Base-by-base conservation (phyloP, 345 rosid genomes). In the Moricandia moricandioides region DNA sequence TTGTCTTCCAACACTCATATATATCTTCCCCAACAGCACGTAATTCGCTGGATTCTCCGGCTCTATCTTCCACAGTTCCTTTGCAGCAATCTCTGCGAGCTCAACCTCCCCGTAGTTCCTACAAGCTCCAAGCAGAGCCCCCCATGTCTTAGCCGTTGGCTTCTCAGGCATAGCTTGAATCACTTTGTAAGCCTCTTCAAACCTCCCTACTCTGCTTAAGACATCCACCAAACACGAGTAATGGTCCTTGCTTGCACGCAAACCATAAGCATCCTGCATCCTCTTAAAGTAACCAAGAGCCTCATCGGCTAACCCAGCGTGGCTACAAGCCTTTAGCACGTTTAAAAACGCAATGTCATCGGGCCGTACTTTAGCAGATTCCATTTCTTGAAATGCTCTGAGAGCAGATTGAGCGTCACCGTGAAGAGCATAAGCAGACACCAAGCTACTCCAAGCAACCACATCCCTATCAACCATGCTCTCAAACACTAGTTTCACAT, bases 401-500 rank as follows among this genome's bases (percentile, higher is more conserved):
- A 87, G 82, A 0, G 91, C 88, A 2, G 71, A 21, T 72, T 65
- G 71, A 0, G 92, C 92, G 29, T 87, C 84, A 34, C 91, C 95
- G 1, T 86, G 87, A 65, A 87, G 61, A 1, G 90, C 95, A 40
- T 83, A 82, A n/a, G 86, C 92, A 0, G 91, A 87, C 62, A 89
- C 86, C 78, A 87, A 62, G 73, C 88, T 84, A 66, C 88, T 87
- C 92, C 90, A 89, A 10, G 88, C 87, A 69, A 89, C 88, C 57
- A 85, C 88, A 73, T 89, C 88, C 30, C 80, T 86, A 40, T 82
- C 83, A 13, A 31, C 17, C 85, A 86, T 55, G 8, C 63, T 47
- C 1, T 73, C 45, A 76, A 88, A 86, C 21, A 85, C 85, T 29
- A 45, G 65, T 10, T 71, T 27, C 24, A 86, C 88, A 37, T 76